Percentiles rank a stretch among this genome's conserved stretches.
These are phyloP conservation scores for Dendrobium catenatum DNA, from an alignment of 106 monocot species.

Conservation along the genomic window DNA sequence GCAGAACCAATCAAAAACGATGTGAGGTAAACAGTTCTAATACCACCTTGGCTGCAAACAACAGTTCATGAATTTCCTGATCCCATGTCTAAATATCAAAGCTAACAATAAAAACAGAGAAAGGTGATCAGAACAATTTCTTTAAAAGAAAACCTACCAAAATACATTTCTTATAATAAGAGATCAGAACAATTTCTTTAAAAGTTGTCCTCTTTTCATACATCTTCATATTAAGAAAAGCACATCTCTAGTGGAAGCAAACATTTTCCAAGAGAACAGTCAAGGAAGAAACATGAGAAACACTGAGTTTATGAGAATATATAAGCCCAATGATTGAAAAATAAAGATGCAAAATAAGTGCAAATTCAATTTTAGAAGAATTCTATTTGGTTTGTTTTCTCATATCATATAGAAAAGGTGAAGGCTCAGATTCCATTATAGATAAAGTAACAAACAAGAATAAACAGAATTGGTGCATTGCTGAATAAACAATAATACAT, in stretches of 20 bases:
- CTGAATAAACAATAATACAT: not conserved
- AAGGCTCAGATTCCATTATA: not conserved
- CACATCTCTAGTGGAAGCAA: not conserved
- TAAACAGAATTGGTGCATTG: not conserved
- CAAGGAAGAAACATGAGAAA: not conserved
- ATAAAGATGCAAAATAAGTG: not conserved
- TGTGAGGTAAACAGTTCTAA: not conserved
- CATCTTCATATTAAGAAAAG: conserved; percentile 3
- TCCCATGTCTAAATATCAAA: not conserved
- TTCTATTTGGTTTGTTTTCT: not conserved
- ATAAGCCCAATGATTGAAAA: not conserved
- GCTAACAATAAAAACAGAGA: not conserved
- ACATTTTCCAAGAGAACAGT: not conserved
- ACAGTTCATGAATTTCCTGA: not conserved
- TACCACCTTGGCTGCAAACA: not conserved
- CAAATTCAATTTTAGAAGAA: not conserved
- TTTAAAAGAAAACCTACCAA: not conserved
- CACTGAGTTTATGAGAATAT: not conserved
- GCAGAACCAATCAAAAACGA: not conserved
- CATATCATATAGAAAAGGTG: not conserved
- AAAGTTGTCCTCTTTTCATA: not conserved
- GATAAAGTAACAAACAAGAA: not conserved
- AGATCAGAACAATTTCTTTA: not conserved
- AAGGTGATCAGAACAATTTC: not conserved
- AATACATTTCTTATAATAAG: not conserved